These are phyloP conservation scores for Ceratocystis variospora DNA, from an alignment of 2,329 filamentous ascomycete genomes.

Conservation along the genomic window DNA sequence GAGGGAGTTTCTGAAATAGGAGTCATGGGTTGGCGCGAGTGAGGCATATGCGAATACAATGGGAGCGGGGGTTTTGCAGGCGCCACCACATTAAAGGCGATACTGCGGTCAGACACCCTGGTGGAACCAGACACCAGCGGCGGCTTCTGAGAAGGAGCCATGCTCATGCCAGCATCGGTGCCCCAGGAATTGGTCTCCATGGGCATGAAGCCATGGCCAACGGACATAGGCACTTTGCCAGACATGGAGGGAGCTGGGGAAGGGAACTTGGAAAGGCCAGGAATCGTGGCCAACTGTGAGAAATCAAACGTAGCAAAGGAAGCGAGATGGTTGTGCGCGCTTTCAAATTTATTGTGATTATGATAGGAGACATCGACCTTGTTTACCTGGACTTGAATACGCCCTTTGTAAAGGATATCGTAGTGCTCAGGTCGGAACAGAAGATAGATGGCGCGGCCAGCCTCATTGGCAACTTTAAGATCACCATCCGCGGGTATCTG, in stretches of 20 bases:
- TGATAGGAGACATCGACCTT: conserved; percentile 42
- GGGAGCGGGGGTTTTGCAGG: neutral
- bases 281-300: conserved; percentile 34
- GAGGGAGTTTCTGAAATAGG: conserved; percentile 8
- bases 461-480: conserved; percentile 30
- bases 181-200: conserved; percentile 3
- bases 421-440: conserved; percentile 73
- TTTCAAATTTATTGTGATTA: conserved; percentile 32
- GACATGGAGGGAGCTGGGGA: conserved; percentile 21
- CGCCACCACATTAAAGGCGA: neutral
- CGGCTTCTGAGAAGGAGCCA: conserved; percentile 2
- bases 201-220: conserved; percentile 25
- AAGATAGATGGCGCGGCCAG: conserved; percentile 42
- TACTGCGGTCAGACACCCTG: neutral
- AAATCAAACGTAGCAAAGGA: conserved; percentile 33
- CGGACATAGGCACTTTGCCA: conserved; percentile 20
- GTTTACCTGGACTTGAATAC: conserved; percentile 26
- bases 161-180: neutral
- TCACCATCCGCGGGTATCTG: conserved; percentile 45
- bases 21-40: conserved; percentile 5
- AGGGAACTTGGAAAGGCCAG: conserved; percentile 29
- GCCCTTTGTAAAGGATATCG: conserved; percentile 70
- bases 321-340: conserved; percentile 29
- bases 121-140: neutral
- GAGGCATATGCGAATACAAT: neutral